phyloP scores from a whole-genome alignment of 2,329 filamentous ascomycete species.

The Pseudomassariella vexata region DNA sequence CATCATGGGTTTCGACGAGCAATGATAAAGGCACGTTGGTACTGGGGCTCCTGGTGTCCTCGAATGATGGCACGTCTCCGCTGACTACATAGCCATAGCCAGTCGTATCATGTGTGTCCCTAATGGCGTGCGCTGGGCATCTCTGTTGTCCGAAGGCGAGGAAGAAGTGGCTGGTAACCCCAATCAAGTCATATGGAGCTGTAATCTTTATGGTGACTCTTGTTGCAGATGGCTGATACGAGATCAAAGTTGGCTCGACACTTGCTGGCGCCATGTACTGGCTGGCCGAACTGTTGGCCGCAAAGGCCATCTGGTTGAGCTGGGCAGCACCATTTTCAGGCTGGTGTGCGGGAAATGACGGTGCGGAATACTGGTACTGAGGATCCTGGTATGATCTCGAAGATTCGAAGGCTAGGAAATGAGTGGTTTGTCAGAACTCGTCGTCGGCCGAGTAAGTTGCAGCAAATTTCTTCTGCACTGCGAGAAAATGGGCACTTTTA shows the following conservation, averaged over 20 bases:
- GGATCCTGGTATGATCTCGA: slow-evolving; percentile 55
- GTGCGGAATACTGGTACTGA: slow-evolving; percentile 46
- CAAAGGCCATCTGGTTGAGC: slow-evolving; percentile 51
- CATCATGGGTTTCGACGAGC: slow-evolving; percentile 44
- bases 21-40: slow-evolving; percentile 51
- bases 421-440: too few relatives aligned
- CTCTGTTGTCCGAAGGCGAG: slow-evolving; percentile 76
- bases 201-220: slow-evolving; percentile 69
- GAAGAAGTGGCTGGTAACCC: slow-evolving; percentile 54
- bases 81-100: slow-evolving; percentile 68
- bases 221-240: slow-evolving; percentile 63
- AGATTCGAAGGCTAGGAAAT: slow-evolving; percentile 52
- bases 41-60: slow-evolving; percentile 43
- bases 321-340: slow-evolving; percentile 45
- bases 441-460: too few relatives aligned
- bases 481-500: too few relatives aligned
- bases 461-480: too few relatives aligned
- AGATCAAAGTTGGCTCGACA: slow-evolving; percentile 58
- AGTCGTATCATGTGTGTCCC: slow-evolving; percentile 49
- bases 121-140: slow-evolving; percentile 61
- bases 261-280: slow-evolving; percentile 61
- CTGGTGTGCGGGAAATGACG: slow-evolving; percentile 39
- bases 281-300: slow-evolving; percentile 56
- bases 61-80: slow-evolving; percentile 61
- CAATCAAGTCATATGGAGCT: slow-evolving; percentile 65